Evolutionary conservation across 495 filamentous ascomycete genomes (phyloP).

Genomic region (Penicillium psychrofluorescens): DNA sequence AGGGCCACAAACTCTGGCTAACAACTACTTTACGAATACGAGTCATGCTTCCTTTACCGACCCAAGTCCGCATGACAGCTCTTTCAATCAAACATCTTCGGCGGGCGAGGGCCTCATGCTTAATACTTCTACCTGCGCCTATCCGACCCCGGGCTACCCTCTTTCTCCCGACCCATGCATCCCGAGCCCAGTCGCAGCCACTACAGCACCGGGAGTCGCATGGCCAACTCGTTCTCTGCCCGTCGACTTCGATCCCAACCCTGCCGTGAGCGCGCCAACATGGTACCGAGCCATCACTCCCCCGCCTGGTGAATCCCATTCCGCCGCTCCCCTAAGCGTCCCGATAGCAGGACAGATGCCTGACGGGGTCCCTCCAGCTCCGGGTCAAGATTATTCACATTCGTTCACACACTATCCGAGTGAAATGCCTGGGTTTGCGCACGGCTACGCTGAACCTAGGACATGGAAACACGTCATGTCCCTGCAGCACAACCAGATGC

Average conservation of each 20-base stretch:
- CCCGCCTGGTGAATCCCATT: conserved; percentile 17
- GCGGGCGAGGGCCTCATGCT: conserved; percentile 8
- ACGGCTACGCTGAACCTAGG: conserved; percentile 19
- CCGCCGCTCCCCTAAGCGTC: conserved; percentile 18
- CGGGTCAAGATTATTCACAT: conserved; percentile 11
- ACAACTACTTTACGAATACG: too few relatives aligned
- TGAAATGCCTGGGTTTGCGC: conserved; percentile 13
- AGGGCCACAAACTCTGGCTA: too few relatives aligned
- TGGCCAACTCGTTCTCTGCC: conserved; percentile 17
- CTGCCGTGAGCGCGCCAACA: conserved; percentile 11
- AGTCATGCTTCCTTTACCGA: too few relatives aligned
- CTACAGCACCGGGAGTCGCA: conserved; percentile 7
- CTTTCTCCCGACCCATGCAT: conserved; percentile 20
- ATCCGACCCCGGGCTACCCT: conserved; percentile 13
- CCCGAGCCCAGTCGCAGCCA: conserved; percentile 12
- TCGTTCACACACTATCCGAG: conserved; percentile 10
- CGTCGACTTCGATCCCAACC: conserved; percentile 17
- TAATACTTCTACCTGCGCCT: conserved; percentile 16
- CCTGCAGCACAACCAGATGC: conserved; percentile 24
- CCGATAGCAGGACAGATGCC: conserved; percentile 16
- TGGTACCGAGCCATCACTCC: conserved; percentile 29
- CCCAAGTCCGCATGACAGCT: too few relatives aligned
- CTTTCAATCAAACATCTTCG: conserved; percentile 16
- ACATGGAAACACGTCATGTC: conserved; percentile 29
- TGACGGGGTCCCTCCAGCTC: conserved; percentile 11